A percentile compares a stretch with the other conserved stretches of the same genome.
Evolutionary conservation across 2,329 filamentous ascomycete genomes (phyloP).

Genomic region (Dactylellina drechsleri): DNA sequence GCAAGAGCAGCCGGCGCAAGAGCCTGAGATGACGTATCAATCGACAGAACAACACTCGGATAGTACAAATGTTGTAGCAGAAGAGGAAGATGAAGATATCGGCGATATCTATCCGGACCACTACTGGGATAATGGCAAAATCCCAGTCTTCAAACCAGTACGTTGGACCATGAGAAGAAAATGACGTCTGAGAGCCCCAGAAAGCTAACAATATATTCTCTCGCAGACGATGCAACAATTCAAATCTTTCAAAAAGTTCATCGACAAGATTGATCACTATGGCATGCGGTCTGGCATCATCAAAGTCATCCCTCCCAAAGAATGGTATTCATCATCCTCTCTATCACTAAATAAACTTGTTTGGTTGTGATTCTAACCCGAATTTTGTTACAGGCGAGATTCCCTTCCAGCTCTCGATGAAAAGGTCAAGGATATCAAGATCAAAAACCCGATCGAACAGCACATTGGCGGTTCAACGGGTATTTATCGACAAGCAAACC

Average conservation of each 20-base stretch:
- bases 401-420: conserved; percentile 81
- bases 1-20: conserved; percentile 1
- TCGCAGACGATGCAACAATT: conserved; percentile 86
- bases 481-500: conserved; percentile 95
- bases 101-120: conserved; percentile 85
- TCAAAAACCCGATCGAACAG: conserved; percentile 97
- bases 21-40: not conserved
- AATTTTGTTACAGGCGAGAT: conserved; percentile 67
- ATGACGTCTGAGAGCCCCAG: conserved; percentile 14
- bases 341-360: not conserved
- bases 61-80: conserved; percentile 47
- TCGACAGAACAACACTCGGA: not conserved
- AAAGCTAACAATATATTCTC: conserved; percentile 8
- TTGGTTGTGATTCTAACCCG: conserved; percentile 31
- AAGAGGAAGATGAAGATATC: conserved; percentile 70
- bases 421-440: conserved; percentile 86
- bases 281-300: conserved; percentile 98
- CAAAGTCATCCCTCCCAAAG: conserved; percentile 90
- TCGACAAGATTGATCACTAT: conserved; percentile 88
- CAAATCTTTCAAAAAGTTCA: conserved; percentile 89
- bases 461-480: conserved; percentile 97
- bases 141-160: conserved; percentile 91
- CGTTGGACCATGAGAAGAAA: conserved; percentile 60
- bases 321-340: conserved; percentile 76
- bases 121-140: conserved; percentile 82